Base-by-base conservation (phyloP, 352 stramenopile species). In the Peronospora destructor region DNA sequence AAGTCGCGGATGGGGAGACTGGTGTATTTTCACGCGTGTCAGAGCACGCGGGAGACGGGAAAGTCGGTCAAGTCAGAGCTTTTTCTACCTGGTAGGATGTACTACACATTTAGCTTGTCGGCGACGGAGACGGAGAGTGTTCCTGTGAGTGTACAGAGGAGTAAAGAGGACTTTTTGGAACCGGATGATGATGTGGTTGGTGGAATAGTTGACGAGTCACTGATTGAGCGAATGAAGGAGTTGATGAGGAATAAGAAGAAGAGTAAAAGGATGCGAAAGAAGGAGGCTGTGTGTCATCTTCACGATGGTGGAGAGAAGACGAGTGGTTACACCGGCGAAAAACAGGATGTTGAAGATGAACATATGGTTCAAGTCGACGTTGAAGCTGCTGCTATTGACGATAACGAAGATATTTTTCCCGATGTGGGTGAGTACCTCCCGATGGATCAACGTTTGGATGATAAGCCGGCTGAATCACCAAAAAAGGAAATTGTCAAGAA, bases 381-480 rank as follows among this genome's bases (percentile, higher is more conserved):
- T 46, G 48, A 38, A 25, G 42, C 30, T 42, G 54, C 16, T 9
- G 45, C 28, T 37, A 30, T 34, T 14, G 60, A 81, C 1, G 64
- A 73, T 2, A 64, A 83, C 5, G 74, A 87, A 51, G 76, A 88
- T 54, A 91, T 91, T 9, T 91, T 91, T 37, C 68, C 73, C 1
- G 72, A 88, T 17, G 74, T 73, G 10, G 75, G 74, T 1, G 75
- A 87, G 14, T 88, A 88, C 45, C 61, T 91, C 3, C 80, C 80
- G 0, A 66, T 85, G 1, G 68, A 85, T n/a, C 59, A 71, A 29
- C 73, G 76, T 6, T 33, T 34, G 6, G 60, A 70, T 14, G 55
- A 64, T 14, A 19, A 56, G 6, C 44, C 49, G 1, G 6, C 39
- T n/a, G 46, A 51, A 1, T 26, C 14, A 11, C 28, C 30, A 0